Conservation (phyloP, 129 eudicot genomes). For the Flaveria brownii region DNA sequence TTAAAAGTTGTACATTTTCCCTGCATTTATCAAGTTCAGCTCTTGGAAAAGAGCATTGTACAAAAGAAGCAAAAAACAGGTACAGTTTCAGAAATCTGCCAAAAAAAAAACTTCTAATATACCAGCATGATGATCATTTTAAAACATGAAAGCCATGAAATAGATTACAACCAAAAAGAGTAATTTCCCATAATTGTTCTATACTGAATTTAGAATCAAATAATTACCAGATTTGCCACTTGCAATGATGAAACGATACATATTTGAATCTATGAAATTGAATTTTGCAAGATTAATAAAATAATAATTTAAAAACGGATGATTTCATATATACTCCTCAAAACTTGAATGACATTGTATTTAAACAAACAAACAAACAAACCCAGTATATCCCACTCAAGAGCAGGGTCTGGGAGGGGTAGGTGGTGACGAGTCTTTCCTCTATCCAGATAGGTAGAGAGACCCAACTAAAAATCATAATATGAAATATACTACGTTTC, state of each 20-base stretch:
- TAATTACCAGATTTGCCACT: not conserved
- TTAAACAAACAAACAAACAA: no score
- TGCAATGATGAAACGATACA: not conserved
- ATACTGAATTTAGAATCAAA: not conserved
- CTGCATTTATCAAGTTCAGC: constrained; percentile 1
- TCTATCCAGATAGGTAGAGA: no score
- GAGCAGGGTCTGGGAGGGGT: no score
- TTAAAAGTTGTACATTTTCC: constrained; percentile 32
- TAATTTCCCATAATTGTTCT: not conserved
- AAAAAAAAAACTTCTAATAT: constrained; percentile 10
- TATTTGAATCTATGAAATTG: not conserved
- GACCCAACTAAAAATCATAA: not conserved
- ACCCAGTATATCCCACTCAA: no score
- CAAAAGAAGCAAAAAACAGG: not conserved
- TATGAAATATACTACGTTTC: no score
- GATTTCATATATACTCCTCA: not conserved
- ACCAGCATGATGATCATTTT: not conserved
- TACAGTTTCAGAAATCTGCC: constrained; percentile 34
- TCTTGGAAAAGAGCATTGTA: no score
- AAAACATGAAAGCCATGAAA: not conserved
- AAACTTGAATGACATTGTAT: not conserved
- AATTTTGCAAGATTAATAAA: not conserved
- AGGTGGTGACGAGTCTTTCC: no score
- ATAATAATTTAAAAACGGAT: not conserved
- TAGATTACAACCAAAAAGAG: not conserved